Evolutionary conservation across 495 filamentous ascomycete species (phyloP).

Genomic region (Hypomontagnella monticulosa): DNA sequence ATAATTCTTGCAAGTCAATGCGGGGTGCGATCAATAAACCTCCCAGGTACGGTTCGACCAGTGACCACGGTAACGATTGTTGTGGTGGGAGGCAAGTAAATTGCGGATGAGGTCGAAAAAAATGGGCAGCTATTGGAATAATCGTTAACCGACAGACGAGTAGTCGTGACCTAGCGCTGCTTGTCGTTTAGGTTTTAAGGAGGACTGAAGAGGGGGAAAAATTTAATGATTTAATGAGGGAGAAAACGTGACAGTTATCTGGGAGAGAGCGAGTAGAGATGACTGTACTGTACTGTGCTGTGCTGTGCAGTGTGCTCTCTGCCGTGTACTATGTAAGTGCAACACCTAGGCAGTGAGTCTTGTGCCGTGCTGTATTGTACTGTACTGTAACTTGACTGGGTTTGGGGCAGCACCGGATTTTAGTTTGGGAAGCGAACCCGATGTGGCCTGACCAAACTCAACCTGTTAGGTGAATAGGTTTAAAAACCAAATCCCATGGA

Average conservation of each 20-base stretch:
- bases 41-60: conserved; percentile 14
- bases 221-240: conserved; percentile 34
- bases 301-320: no score
- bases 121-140: conserved; percentile 22
- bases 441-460: conserved; percentile 38
- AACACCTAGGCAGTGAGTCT: no score
- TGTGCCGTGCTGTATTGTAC: no score
- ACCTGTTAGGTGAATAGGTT: conserved; percentile 8
- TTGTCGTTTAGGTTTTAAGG: conserved; percentile 24
- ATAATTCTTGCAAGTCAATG: conserved; percentile 33
- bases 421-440: conserved; percentile 38
- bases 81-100: not conserved
- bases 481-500: conserved; percentile 17
- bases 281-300: conserved; percentile 29
- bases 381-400: not conserved
- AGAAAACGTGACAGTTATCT: conserved; percentile 41
- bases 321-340: no score
- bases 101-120: conserved; percentile 8
- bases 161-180: conserved; percentile 6
- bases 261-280: conserved; percentile 28
- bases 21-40: conserved; percentile 43
- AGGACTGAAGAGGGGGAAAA: conserved; percentile 25
- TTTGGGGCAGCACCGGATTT: conserved; percentile 38
- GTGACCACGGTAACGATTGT: not conserved
- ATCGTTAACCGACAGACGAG: conserved; percentile 9